phyloP scores from a whole-genome alignment of 2,329 filamentous ascomycete species.

The Xylariaceae sp. region DNA sequence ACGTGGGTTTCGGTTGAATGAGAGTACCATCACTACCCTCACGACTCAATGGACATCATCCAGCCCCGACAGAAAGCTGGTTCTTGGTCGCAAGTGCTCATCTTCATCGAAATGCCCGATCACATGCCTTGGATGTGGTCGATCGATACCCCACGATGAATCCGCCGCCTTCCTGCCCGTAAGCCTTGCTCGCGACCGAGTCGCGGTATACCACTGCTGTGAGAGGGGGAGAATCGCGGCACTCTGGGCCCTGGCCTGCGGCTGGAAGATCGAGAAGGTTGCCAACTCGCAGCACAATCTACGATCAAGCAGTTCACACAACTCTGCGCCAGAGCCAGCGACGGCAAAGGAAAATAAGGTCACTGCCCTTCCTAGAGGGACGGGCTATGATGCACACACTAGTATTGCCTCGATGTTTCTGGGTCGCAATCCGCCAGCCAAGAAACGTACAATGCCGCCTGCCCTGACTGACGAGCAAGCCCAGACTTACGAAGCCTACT shows the following conservation, averaged over 20 bases:
- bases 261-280: neutral
- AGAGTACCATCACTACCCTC: neutral
- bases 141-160: neutral
- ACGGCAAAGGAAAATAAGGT: neutral
- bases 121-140: neutral
- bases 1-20: neutral
- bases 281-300: neutral
- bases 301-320: neutral
- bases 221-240: neutral
- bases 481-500: constrained; percentile 11
- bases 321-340: neutral
- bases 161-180: neutral
- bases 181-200: neutral
- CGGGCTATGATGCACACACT: neutral
- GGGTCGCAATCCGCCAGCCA: neutral
- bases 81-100: neutral
- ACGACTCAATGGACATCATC: neutral
- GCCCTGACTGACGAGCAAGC: constrained; percentile 1
- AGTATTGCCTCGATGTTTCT: neutral
- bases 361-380: neutral
- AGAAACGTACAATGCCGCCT: neutral
- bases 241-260: neutral
- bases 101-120: neutral
- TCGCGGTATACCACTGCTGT: neutral
- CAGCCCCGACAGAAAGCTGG: neutral